Conservation (phyloP, 2,329 filamentous ascomycete species). For the Penicillium sp. region DNA sequence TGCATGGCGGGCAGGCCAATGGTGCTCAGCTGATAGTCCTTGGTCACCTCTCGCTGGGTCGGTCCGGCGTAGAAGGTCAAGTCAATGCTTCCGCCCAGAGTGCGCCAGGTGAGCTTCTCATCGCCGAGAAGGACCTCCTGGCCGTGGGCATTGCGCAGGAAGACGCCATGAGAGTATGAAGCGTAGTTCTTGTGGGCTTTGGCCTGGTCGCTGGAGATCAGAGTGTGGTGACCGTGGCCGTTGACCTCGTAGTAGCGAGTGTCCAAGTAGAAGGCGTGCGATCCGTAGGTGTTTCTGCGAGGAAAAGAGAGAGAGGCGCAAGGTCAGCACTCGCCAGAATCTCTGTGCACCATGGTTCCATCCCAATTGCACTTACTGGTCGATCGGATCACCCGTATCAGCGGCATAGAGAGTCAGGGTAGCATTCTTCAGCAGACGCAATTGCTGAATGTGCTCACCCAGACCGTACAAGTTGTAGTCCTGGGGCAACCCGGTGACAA, state of each 20-base stretch:
- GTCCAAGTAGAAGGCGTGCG: constrained; percentile 73
- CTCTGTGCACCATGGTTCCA: neutral
- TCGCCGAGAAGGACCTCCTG: constrained; percentile 64
- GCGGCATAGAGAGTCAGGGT: constrained; percentile 64
- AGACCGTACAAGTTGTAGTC: constrained; percentile 72
- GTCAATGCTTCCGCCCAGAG: constrained; percentile 70
- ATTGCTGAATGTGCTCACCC: constrained; percentile 64
- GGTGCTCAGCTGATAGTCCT: constrained; percentile 62
- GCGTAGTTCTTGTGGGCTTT: constrained; percentile 52
- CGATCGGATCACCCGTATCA: constrained; percentile 55
- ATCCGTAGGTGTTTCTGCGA: constrained; percentile 62
- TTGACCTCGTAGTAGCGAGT: constrained; percentile 65
- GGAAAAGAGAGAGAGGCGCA: neutral
- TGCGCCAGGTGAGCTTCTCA: constrained; percentile 64
- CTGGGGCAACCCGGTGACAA: constrained; percentile 59
- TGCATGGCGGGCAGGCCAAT: constrained; percentile 70
- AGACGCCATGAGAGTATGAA: constrained; percentile 70
- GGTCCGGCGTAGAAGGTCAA: constrained; percentile 75
- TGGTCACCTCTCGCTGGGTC: constrained; percentile 60
- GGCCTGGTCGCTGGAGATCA: constrained; percentile 50
- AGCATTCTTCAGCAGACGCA: constrained; percentile 66
- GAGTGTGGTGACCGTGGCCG: constrained; percentile 44
- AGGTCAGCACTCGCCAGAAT: neutral
- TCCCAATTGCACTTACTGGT: constrained; percentile 31
- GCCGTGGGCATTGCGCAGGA: constrained; percentile 68